Conservation (phyloP, 192 early-diverging fungal species). For the Coemansia sp. region DNA sequence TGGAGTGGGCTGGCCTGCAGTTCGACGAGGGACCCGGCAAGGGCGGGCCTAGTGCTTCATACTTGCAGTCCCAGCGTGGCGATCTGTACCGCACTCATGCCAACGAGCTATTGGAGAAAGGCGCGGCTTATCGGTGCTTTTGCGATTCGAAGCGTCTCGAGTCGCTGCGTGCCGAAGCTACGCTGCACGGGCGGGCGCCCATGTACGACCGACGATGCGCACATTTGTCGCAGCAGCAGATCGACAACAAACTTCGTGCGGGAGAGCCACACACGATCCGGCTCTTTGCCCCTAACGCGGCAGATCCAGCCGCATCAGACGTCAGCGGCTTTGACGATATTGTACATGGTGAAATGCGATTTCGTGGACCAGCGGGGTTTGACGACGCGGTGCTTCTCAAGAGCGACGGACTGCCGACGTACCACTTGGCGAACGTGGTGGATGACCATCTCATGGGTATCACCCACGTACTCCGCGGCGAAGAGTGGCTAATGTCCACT, state of each 20-base stretch:
- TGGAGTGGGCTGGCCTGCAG: slow-evolving; percentile 76
- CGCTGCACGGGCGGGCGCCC: slow-evolving; percentile 59
- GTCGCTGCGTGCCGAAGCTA: slow-evolving; percentile 58
- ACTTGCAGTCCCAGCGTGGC: slow-evolving; percentile 80
- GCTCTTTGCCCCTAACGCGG: slow-evolving; percentile 58
- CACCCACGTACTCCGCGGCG: slow-evolving; percentile 91
- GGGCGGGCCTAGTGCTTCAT: slow-evolving; percentile 61
- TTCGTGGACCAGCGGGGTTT: slow-evolving; percentile 68
- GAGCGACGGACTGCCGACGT: slow-evolving; percentile 91
- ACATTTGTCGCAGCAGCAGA: slow-evolving; percentile 65
- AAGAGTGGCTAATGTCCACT: slow-evolving; percentile 95
- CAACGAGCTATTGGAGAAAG: slow-evolving; percentile 65
- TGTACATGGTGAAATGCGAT: slow-evolving; percentile 75
- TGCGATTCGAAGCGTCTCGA: slow-evolving; percentile 75
- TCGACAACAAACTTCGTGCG: slow-evolving; percentile 62
- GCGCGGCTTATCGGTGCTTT: slow-evolving; percentile 89
- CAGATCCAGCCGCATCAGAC: slow-evolving; percentile 58
- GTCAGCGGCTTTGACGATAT: slow-evolving; percentile 66
- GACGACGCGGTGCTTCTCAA: slow-evolving; percentile 93
- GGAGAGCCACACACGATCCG: slow-evolving; percentile 71
- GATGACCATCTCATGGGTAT: slow-evolving; percentile 92
- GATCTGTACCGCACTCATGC: slow-evolving; percentile 72
- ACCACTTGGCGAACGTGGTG: slow-evolving; percentile 94
- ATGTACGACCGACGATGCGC: slow-evolving; percentile 85
- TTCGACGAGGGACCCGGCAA: slow-evolving; percentile 79